Evolutionary conservation across 2,329 filamentous ascomycete species (phyloP), one percentile per base, ranked within the genome.

Genomic region (Colletotrichum lini): DNA sequence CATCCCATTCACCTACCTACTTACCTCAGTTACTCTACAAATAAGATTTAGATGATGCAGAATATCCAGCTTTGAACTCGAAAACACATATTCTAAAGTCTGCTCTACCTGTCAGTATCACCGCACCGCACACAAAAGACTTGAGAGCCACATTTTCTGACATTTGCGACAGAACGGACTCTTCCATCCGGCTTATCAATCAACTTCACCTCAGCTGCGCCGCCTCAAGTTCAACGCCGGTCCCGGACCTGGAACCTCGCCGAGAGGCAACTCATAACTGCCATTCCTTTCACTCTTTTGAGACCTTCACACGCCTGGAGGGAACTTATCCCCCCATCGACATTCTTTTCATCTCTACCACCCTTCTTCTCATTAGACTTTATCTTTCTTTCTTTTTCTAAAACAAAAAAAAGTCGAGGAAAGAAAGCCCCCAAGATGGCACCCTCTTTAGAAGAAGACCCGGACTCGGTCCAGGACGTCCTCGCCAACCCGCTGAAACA

Each of bases 401-500:
- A 10, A 35, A 35, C 6, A 35, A 35, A 35, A 1, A 7, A 35
- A 10, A 38, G 9, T 10, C 9, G 3, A 38, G 35, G 8, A 38
- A 38, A 38, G 35, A 38, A 10, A 38, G 9, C 35, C 70, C 71
- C 30, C 69, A 78, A 66, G 54, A 97, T 97, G 94, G 92, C 94
- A 65, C 94, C 94, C 21, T 94, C 93, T 30, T 85, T 97, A 57
- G 93, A 97, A 84, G 91, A 92, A 77, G 88, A 92, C 60, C 85
- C 97, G 54, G 93, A 97, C 84, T 90, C 92, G 77, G 86, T 91
- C 62, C 86, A 91, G 73, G 91, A 94, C 70, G 92, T 95, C 73
- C 85, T 97, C 75, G 85, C 90, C 75, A 92, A 94, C 78, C 93
- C 94, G 9, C 86, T 95, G 67, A 95, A 95, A 81, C 86, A 89